phyloP scores from a whole-genome alignment of 2,329 filamentous ascomycete genomes.

The Scopulariopsis brevicaulis region DNA sequence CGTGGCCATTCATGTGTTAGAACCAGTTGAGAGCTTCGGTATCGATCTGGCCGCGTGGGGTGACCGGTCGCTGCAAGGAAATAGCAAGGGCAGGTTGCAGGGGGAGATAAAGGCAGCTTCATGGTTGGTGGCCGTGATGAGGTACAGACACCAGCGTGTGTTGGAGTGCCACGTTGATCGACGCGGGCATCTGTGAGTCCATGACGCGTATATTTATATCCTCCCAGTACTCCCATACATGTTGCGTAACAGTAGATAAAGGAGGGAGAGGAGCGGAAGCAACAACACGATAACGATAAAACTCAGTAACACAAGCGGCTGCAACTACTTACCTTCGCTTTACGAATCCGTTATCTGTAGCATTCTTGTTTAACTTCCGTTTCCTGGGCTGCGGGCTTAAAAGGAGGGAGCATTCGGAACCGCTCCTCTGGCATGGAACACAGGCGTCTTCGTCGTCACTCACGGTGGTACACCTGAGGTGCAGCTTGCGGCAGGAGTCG shows the following conservation, averaged over 20 bases:
- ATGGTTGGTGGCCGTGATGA: not conserved
- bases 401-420: slow-evolving; percentile 68
- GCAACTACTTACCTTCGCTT: slow-evolving; percentile 55
- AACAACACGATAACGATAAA: not conserved
- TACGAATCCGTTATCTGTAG: slow-evolving; percentile 45
- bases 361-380: slow-evolving; percentile 60
- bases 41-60: slow-evolving; percentile 6
- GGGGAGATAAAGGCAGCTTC: slow-evolving; percentile 1
- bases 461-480: slow-evolving; percentile 60
- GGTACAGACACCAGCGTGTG: not conserved
- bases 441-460: slow-evolving; percentile 64
- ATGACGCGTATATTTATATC: not conserved
- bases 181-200: not conserved
- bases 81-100: slow-evolving; percentile 2
- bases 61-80: slow-evolving; percentile 8
- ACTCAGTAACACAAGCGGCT: not conserved
- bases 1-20: slow-evolving; percentile 38
- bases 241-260: not conserved
- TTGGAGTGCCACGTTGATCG: not conserved
- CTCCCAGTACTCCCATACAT: not conserved
- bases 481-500: slow-evolving; percentile 63
- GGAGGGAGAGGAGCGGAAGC: not conserved
- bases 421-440: slow-evolving; percentile 66
- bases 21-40: slow-evolving; percentile 8
- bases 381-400: slow-evolving; percentile 70